Evolutionary conservation across 768 basidiomycete species (phyloP), one percentile per base, ranked within the genome.

Genomic region (Grammothele lineata): DNA sequence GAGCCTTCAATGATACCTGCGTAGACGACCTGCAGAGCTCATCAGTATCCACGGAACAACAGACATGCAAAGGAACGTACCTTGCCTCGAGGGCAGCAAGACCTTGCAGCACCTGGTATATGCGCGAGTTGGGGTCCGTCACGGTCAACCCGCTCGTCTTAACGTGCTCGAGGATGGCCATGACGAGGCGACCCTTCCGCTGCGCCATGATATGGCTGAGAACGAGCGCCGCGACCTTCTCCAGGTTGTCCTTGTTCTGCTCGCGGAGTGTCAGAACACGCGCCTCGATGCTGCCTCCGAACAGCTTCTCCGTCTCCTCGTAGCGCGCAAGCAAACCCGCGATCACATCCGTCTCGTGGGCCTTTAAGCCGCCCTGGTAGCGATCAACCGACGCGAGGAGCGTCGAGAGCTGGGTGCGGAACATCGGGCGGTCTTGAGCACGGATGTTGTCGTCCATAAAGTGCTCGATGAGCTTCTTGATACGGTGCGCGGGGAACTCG

Each of bases 161-260:
- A 71, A 98, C 80, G 59, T 94, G 79, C 56, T 98, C 94, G 33
- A 98, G 77, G 36, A 98, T 72, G 15, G 83, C 77, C 39, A 95
- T 75, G 36, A 96, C 77, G 40, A 98, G 76, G 63, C 90, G 92
- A 55, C 83, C 82, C 73, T 98, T 98, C 70, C 86, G 83, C 54
- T 88, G 86, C 7, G 91, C 92, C 69, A 93, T 95, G 72, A 92
- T 91, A 67, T 99, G 96, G 48, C 94, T 95, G 42, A 98, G 77
- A 15, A 98, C 92, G 24, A 94, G 72, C 37, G 76, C 76, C 37
- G 87, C 84, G 26, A 90, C 96, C 48, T 84, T 82, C 66, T 97
- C 93, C 30, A 96, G 80, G 56, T 92, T 77, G 52, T 93, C 91
- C 70, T 94, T 95, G 74, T 94, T 67, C 57, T 92, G 85, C 42